Evolutionary conservation across 108 stramenopile species (phyloP).

Genomic region (Cyclotella cryptica): DNA sequence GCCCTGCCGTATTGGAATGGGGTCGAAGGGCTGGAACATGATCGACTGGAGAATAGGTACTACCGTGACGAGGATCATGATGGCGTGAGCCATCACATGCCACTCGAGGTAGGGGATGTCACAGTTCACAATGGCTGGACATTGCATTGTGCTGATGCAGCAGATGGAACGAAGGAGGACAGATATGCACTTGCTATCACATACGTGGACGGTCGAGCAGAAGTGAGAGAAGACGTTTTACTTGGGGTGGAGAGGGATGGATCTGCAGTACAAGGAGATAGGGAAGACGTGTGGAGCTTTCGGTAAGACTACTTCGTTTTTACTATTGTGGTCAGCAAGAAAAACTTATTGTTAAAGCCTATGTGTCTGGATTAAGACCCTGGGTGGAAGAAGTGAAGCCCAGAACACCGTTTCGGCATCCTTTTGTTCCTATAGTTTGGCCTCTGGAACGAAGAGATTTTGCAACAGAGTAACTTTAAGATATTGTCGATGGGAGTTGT

Average conservation of each 20-base stretch:
- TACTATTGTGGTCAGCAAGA: too few species aligned
- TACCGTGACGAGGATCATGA: conserved; percentile 5
- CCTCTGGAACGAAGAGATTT: conserved; percentile 39
- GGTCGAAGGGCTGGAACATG: conserved; percentile 56
- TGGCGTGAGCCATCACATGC: conserved; percentile 73
- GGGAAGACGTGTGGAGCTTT: conserved; percentile 85
- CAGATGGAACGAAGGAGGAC: conserved; percentile 48
- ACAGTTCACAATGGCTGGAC: conserved; percentile 90
- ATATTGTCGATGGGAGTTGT: not conserved
- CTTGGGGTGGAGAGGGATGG: not conserved
- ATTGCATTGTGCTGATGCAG: conserved; percentile 81
- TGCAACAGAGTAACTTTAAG: not conserved
- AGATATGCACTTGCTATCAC: conserved; percentile 79
- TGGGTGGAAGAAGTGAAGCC: conserved; percentile 71
- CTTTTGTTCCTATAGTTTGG: conserved; percentile 83
- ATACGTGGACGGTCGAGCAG: conserved; percentile 82
- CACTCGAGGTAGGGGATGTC: conserved; percentile 72
- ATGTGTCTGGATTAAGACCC: conserved; percentile 1
- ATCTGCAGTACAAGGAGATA: conserved; percentile 59
- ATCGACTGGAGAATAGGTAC: conserved; percentile 70
- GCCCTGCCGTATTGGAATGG: conserved; percentile 90
- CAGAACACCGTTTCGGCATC: conserved; percentile 60
- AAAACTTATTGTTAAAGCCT: too few species aligned
- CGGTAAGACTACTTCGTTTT: conserved; percentile 16
- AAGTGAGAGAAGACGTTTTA: conserved; percentile 67